Conservation (phyloP, 2,329 filamentous ascomycete species). For the Aureobasidium lini region DNA sequence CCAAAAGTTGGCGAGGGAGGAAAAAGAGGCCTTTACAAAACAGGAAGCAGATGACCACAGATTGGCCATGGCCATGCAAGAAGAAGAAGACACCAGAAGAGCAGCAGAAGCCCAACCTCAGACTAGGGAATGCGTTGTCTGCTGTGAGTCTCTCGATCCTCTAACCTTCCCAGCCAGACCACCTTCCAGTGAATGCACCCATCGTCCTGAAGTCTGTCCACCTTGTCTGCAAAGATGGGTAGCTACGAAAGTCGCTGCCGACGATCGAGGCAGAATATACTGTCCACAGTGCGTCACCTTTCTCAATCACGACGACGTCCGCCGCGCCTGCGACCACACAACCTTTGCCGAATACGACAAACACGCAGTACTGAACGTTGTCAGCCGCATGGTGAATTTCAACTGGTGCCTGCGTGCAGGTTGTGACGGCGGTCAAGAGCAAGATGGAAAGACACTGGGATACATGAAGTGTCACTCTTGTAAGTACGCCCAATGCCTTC, state of each 20-base stretch:
- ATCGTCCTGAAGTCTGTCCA: constrained; percentile 29
- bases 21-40: not conserved
- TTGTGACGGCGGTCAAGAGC: constrained; percentile 46
- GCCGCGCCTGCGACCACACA: constrained; percentile 36
- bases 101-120: not conserved
- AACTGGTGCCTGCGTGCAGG: constrained; percentile 45
- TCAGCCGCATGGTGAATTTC: constrained; percentile 41
- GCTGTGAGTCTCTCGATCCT: constrained; percentile 26
- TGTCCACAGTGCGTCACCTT: constrained; percentile 46
- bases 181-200: constrained; percentile 29
- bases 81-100: not conserved
- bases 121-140: constrained; percentile 28
- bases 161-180: constrained; percentile 27
- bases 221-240: constrained; percentile 35
- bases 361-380: constrained; percentile 36
- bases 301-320: constrained; percentile 40
- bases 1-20: not conserved
- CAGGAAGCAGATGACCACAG: not conserved
- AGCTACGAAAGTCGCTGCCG: constrained; percentile 27
- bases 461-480: constrained; percentile 35
- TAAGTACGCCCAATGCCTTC: constrained; percentile 30
- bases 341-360: constrained; percentile 43
- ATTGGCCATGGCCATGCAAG: not conserved
- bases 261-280: constrained; percentile 40
- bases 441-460: constrained; percentile 21